Percentiles rank a stretch among this genome's conserved stretches.
Conservation (phyloP, 805 yeast genomes). For the Naumovozyma castellii region DNA sequence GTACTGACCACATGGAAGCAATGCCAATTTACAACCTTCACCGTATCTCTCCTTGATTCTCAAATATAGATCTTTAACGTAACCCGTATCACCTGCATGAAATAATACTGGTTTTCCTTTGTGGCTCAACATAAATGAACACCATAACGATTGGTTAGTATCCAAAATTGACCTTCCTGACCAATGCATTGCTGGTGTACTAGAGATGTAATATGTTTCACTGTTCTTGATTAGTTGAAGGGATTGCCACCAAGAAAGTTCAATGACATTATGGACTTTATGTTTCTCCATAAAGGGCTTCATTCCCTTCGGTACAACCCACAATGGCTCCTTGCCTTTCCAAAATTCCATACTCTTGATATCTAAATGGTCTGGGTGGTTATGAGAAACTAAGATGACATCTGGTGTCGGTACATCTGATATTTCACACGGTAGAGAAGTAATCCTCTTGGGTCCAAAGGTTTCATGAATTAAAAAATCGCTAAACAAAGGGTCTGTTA, state of each 20-base stretch:
- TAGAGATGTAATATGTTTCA: conserved; percentile 65
- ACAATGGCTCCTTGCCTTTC: conserved; percentile 33
- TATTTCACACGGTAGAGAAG: conserved; percentile 61
- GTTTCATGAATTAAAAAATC: conserved; percentile 51
- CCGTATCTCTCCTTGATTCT: conserved; percentile 60
- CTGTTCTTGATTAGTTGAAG: conserved; percentile 33
- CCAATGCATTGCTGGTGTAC: conserved; percentile 97
- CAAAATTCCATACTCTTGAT: conserved; percentile 40
- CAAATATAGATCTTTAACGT: conserved; percentile 60
- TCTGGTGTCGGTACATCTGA: conserved; percentile 60
- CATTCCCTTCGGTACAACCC: conserved; percentile 87
- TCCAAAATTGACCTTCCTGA: conserved; percentile 79
- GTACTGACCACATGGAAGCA: conserved; percentile 91
- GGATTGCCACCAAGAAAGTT: conserved; percentile 90
- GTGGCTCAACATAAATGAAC: conserved; percentile 65
- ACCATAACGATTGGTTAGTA: conserved; percentile 78
- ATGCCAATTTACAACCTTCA: conserved; percentile 46
- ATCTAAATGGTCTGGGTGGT: conserved; percentile 93
- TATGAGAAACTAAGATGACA: conserved; percentile 75
- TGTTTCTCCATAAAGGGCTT: conserved; percentile 45
- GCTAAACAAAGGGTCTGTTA: conserved; percentile 79
- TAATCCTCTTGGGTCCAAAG: conserved; percentile 79
- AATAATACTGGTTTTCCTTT: conserved; percentile 64
- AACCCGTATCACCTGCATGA: conserved; percentile 96
- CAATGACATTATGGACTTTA: conserved; percentile 56